Conservation (phyloP, 768 basidiomycete species). For the Mrakia gelida region DNA sequence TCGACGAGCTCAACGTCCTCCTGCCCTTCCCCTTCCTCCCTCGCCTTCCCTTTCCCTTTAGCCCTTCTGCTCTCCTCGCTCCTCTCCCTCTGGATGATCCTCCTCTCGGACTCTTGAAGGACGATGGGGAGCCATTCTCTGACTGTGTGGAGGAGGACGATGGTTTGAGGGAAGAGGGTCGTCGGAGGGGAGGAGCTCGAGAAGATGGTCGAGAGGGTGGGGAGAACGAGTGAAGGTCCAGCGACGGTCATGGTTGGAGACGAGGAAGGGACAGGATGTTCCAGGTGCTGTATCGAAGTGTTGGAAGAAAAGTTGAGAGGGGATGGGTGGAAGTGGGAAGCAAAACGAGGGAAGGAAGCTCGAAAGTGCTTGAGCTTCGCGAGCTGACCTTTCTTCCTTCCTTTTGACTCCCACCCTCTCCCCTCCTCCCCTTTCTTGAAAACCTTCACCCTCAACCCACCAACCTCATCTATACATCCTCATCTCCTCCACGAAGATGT, state of each 20-base stretch:
- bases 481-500: too few relatives aligned
- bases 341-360: not conserved
- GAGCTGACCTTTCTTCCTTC: not conserved
- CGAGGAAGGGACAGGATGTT: too few relatives aligned
- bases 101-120: not conserved
- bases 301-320: not conserved
- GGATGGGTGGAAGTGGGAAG: not conserved
- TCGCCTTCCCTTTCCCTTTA: not conserved
- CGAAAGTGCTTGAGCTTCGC: not conserved
- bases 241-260: not conserved
- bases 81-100: not conserved
- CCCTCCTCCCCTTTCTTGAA: too few relatives aligned
- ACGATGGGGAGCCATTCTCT: not conserved
- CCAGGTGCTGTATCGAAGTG: too few relatives aligned
- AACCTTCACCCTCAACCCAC: too few relatives aligned
- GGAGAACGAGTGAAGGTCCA: not conserved
- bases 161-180: not conserved
- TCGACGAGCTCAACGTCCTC: not conserved
- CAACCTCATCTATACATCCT: too few relatives aligned
- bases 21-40: not conserved
- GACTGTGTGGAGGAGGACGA: not conserved
- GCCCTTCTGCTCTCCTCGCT: not conserved
- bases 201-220: not conserved
- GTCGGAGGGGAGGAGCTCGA: not conserved
- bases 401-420: too few relatives aligned